Evolutionary conservation across 202 grass and related monocot species (phyloP).

Genomic region (Panicum virgatum): DNA sequence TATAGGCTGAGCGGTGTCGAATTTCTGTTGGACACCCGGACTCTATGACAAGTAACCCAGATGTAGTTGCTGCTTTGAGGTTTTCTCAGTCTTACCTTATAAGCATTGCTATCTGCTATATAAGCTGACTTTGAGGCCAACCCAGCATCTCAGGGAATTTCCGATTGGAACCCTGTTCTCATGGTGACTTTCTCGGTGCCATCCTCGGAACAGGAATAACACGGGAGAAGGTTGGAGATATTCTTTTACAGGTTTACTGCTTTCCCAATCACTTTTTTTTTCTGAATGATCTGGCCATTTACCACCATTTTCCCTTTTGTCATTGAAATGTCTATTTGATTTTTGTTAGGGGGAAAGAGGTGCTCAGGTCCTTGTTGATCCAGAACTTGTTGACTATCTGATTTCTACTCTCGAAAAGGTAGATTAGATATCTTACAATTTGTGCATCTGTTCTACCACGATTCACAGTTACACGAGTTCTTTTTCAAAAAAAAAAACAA

Average conservation of each 20-base stretch:
- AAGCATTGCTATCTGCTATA: constrained; percentile 24
- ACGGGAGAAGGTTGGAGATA: constrained; percentile 95
- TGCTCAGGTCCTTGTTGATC: constrained; percentile 83
- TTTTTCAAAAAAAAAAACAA: too few relatives aligned
- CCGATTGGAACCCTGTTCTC: constrained; percentile 78
- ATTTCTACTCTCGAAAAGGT: constrained; percentile 73
- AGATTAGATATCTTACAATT: constrained; percentile 32
- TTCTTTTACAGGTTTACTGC: constrained; percentile 80
- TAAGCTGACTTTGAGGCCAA: constrained; percentile 46
- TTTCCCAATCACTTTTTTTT: constrained; percentile 26
- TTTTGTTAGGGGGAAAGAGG: constrained; percentile 75
- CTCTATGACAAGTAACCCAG: constrained; percentile 67
- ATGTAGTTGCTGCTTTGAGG: constrained; percentile 95
- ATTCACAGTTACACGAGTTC: background rate
- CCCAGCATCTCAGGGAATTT: constrained; percentile 93
- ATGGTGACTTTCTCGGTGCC: constrained; percentile 94
- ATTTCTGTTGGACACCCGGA: constrained; percentile 82
- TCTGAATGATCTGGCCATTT: constrained; percentile 17
- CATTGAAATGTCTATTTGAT: constrained; percentile 14
- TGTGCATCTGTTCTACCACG: background rate
- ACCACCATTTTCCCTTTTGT: background rate
- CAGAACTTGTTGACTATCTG: constrained; percentile 90
- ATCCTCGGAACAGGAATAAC: constrained; percentile 85
- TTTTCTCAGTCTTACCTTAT: constrained; percentile 40
- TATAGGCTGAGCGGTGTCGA: constrained; percentile 84